These are phyloP conservation scores for Achlya hypogyna DNA, from an alignment of 352 stramenopile genomes.

Conservation along the genomic window DNA sequence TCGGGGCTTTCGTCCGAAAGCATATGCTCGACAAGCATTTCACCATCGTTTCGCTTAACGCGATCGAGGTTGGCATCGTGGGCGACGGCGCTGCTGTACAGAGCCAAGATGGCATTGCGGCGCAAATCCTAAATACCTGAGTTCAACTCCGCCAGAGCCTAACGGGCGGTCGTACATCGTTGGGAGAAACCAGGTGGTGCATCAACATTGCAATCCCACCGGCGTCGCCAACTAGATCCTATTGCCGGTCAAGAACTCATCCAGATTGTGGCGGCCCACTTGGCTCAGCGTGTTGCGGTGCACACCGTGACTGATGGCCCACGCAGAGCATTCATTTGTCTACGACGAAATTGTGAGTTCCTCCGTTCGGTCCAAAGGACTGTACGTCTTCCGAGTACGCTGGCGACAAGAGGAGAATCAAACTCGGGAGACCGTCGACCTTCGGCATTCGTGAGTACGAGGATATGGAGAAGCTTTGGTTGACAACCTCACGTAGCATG, in stretches of 20 bases:
- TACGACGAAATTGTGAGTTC: background rate
- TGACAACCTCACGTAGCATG: conserved; percentile 9
- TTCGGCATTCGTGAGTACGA: background rate
- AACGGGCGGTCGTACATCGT: conserved; percentile 6
- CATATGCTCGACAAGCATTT: background rate
- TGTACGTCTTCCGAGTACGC: conserved; percentile 4
- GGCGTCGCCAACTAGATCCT: conserved; percentile 13
- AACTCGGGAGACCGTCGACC: background rate
- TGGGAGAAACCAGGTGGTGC: background rate
- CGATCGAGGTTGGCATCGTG: conserved; percentile 2
- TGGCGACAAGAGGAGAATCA: conserved; percentile 7
- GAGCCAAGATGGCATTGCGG: conserved; percentile 9
- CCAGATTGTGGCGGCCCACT: background rate
- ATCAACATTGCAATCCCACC: conserved; percentile 5
- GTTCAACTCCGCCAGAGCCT: background rate
- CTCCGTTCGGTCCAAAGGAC: background rate
- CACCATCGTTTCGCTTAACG: background rate
- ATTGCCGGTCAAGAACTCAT: background rate
- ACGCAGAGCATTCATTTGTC: conserved; percentile 14
- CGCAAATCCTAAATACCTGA: background rate
- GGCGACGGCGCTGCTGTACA: conserved; percentile 7
- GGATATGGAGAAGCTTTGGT: background rate
- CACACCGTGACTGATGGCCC: conserved; percentile 13
- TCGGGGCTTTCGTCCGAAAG: conserved; percentile 4
- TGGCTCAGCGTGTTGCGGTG: conserved; percentile 9